Percentiles rank a stretch among this genome's conserved stretches.
phyloP scores from a whole-genome alignment of 2,329 filamentous ascomycete genomes.

The Fusarium phyllophilum region DNA sequence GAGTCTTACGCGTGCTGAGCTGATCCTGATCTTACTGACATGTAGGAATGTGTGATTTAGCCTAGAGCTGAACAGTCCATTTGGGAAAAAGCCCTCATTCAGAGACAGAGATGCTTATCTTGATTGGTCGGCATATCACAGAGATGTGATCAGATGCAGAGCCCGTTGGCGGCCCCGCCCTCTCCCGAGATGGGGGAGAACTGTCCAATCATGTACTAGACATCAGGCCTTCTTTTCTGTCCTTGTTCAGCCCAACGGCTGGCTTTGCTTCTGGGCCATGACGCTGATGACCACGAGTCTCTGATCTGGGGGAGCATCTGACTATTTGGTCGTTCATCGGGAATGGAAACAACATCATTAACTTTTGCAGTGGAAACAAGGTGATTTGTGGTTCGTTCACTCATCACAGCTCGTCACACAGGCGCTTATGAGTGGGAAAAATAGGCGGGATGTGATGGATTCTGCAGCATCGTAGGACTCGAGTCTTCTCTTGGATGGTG shows the following conservation, averaged over 20 bases:
- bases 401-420: slow-evolving; percentile 26
- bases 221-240: background rate
- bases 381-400: slow-evolving; percentile 23
- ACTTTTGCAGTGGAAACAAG: background rate
- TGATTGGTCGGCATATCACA: slow-evolving; percentile 25
- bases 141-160: slow-evolving; percentile 38
- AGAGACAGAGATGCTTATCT: slow-evolving; percentile 9
- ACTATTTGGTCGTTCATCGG: slow-evolving; percentile 18
- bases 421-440: slow-evolving; percentile 32
- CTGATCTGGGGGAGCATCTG: slow-evolving; percentile 33
- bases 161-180: slow-evolving; percentile 31
- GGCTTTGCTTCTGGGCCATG: slow-evolving; percentile 11
- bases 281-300: slow-evolving; percentile 38
- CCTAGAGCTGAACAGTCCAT: slow-evolving; percentile 14
- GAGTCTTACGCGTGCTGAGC: slow-evolving; percentile 12
- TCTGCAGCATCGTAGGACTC: slow-evolving; percentile 34
- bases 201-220: slow-evolving; percentile 22
- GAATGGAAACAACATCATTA: background rate
- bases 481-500: slow-evolving; percentile 38
- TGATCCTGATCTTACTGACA: slow-evolving; percentile 12
- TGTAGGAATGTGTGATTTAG: slow-evolving; percentile 14
- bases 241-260: slow-evolving; percentile 21
- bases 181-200: slow-evolving; percentile 27
- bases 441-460: slow-evolving; percentile 29
- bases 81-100: slow-evolving; percentile 29